Evolutionary conservation across 2,329 filamentous ascomycete genomes (phyloP).

Genomic region (Claviceps capensis): DNA sequence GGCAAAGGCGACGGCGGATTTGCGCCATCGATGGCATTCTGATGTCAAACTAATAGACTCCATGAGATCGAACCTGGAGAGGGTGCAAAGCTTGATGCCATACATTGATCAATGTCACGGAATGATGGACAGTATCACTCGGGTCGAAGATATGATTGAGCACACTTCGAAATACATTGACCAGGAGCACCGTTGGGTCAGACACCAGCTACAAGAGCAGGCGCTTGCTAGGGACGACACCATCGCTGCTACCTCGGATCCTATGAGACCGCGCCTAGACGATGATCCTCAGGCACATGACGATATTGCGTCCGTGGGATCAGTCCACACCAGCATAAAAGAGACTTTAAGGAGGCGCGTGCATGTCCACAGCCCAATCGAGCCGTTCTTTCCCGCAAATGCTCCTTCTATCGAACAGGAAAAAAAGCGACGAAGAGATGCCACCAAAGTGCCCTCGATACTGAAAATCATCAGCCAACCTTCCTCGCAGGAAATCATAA

Average conservation of each 20-base stretch:
- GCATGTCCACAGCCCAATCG: slow-evolving; percentile 6
- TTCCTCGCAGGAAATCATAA: slow-evolving; percentile 6
- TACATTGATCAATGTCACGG: slow-evolving; percentile 13
- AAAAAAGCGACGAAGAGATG: slow-evolving; percentile 20
- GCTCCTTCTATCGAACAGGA: slow-evolving; percentile 23
- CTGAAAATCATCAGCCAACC: slow-evolving; percentile 13
- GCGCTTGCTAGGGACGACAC: neutral
- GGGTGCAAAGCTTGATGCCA: slow-evolving; percentile 12
- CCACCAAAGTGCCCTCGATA: slow-evolving; percentile 19
- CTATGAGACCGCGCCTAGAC: neutral
- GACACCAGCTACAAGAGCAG: slow-evolving; percentile 10
- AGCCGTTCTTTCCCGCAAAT: slow-evolving; percentile 10
- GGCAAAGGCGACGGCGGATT: slow-evolving; percentile 7
- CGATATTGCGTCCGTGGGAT: neutral
- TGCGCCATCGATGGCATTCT: slow-evolving; percentile 14
- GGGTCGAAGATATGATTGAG: slow-evolving; percentile 15
- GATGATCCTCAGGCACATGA: neutral
- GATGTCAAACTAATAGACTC: slow-evolving; percentile 16
- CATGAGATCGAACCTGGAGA: slow-evolving; percentile 13
- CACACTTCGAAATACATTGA: slow-evolving; percentile 16
- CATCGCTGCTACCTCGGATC: neutral
- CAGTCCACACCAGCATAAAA: neutral
- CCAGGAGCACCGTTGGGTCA: slow-evolving; percentile 17
- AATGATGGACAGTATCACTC: slow-evolving; percentile 13
- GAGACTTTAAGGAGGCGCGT: slow-evolving; percentile 2